These are phyloP conservation scores for Hypoxylon cercidicola DNA, from an alignment of 495 filamentous ascomycete genomes.

Conservation along the genomic window DNA sequence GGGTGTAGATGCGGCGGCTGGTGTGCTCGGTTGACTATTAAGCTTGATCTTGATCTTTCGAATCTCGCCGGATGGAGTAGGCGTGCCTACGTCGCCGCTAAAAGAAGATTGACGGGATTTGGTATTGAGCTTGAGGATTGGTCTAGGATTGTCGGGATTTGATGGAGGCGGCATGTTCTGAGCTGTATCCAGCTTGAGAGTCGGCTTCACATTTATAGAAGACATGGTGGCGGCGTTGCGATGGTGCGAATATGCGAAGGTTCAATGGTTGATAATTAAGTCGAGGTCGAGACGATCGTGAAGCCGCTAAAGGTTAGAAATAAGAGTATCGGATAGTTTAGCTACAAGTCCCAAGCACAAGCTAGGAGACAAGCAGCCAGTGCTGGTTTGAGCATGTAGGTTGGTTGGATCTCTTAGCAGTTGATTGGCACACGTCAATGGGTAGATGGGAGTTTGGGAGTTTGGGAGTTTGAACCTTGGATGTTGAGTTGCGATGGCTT, in stretches of 20 bases:
- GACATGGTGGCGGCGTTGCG: constrained; percentile 23
- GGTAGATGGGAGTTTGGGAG: neutral
- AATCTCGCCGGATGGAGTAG: constrained; percentile 53
- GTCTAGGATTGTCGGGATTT: constrained; percentile 34
- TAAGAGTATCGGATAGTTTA: no score
- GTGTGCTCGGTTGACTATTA: constrained; percentile 56
- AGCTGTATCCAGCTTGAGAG: constrained; percentile 41
- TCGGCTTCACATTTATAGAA: constrained; percentile 40
- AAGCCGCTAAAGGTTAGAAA: no score
- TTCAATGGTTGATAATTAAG: neutral
- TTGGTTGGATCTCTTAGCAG: neutral
- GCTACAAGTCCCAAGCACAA: neutral
- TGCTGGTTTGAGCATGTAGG: neutral
- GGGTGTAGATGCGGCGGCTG: constrained; percentile 43
- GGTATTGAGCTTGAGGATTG: constrained; percentile 53
- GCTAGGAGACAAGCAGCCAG: neutral
- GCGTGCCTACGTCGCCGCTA: constrained; percentile 41
- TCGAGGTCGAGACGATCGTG: no score
- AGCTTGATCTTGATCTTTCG: constrained; percentile 67
- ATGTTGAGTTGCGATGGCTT: neutral
- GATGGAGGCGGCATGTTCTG: constrained; percentile 44
- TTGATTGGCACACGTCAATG: neutral
- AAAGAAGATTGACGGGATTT: constrained; percentile 32
- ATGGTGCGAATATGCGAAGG: neutral
- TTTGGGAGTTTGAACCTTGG: neutral